These are phyloP conservation scores for Chlamydomonas urium DNA, from an alignment of 139 green algal species.

Conservation along the genomic window DNA sequence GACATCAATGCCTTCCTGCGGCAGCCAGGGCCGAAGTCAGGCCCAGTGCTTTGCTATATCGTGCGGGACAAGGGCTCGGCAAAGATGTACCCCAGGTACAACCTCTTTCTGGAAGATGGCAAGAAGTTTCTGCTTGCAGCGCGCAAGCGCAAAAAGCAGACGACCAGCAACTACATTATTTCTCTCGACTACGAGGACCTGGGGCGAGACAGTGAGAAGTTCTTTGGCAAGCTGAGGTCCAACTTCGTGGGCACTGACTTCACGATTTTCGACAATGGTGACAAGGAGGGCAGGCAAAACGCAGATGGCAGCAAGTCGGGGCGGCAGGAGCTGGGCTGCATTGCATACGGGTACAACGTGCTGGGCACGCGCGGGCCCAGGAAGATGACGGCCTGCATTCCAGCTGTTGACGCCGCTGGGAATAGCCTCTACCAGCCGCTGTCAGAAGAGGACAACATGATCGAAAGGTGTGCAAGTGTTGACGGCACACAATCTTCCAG, in stretches of 20 bases:
- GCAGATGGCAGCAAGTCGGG: conserved; percentile 6
- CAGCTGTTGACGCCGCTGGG: conserved; percentile 36
- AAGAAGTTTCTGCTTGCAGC: conserved; percentile 80
- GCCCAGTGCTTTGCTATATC: conserved; percentile 76
- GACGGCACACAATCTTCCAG: no score
- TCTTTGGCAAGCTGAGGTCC: conserved; percentile 76
- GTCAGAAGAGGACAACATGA: conserved; percentile 30
- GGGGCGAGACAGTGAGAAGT: conserved; percentile 40
- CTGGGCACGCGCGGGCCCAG: conserved; percentile 88
- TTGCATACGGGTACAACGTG: conserved; percentile 89
- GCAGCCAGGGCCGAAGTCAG: conserved; percentile 44
- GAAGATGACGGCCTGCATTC: conserved; percentile 82
- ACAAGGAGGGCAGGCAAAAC: conserved; percentile 42
- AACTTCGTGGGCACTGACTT: conserved; percentile 97
- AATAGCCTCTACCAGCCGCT: conserved; percentile 19
- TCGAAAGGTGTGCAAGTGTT: conserved; percentile 51
- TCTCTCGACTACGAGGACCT: conserved; percentile 70
- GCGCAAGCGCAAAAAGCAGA: conserved; percentile 80
- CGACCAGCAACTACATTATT: conserved; percentile 83
- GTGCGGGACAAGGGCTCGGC: conserved; percentile 52
- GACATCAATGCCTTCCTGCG: conserved; percentile 57
- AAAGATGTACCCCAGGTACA: conserved; percentile 67
- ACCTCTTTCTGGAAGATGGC: conserved; percentile 55
- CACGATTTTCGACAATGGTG: conserved; percentile 70
- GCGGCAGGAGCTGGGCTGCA: conserved; percentile 62